phyloP scores from a whole-genome alignment of 2,329 filamentous ascomycete genomes.

The Mollisia scopiformis region DNA sequence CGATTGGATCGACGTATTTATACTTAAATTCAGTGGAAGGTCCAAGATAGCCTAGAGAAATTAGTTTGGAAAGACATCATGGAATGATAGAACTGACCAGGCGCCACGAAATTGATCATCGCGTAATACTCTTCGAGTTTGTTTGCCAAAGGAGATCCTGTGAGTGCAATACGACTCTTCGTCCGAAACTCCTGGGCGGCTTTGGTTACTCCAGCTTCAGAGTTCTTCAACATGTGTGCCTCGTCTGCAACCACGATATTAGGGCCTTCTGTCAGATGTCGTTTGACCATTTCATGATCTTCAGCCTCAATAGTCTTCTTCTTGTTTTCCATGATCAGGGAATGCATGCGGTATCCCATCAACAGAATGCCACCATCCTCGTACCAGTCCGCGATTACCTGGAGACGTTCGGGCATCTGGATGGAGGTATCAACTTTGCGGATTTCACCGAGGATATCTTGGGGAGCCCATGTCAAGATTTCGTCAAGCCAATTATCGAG shows the following conservation, averaged over 20 bases:
- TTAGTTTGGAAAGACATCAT: not conserved
- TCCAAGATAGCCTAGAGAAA: conserved; percentile 44
- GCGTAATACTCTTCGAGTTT: conserved; percentile 81
- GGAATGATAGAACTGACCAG: conserved; percentile 40
- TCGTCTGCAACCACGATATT: conserved; percentile 84
- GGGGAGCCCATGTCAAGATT: conserved; percentile 68
- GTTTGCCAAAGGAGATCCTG: conserved; percentile 85
- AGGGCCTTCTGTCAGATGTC: conserved; percentile 60
- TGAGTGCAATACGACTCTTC: conserved; percentile 76
- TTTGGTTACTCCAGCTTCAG: conserved; percentile 51
- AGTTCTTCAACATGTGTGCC: conserved; percentile 79
- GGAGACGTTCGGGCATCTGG: conserved; percentile 42
- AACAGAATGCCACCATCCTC: conserved; percentile 72
- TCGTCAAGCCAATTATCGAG: conserved; percentile 86
- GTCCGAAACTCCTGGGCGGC: conserved; percentile 65
- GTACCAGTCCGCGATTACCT: conserved; percentile 61
- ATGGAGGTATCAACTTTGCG: conserved; percentile 54
- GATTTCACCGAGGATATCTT: conserved; percentile 56
- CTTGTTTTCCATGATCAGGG: conserved; percentile 44
- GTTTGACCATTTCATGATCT: conserved; percentile 43
- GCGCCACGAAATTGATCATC: conserved; percentile 89
- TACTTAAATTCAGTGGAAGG: conserved; percentile 66
- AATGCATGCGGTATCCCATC: conserved; percentile 74
- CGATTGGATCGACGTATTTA: conserved; percentile 75
- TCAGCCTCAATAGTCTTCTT: conserved; percentile 35